Base-by-base conservation (phyloP, 1,139 yeast genomes). In the Blastobotrys petasosporus region DNA sequence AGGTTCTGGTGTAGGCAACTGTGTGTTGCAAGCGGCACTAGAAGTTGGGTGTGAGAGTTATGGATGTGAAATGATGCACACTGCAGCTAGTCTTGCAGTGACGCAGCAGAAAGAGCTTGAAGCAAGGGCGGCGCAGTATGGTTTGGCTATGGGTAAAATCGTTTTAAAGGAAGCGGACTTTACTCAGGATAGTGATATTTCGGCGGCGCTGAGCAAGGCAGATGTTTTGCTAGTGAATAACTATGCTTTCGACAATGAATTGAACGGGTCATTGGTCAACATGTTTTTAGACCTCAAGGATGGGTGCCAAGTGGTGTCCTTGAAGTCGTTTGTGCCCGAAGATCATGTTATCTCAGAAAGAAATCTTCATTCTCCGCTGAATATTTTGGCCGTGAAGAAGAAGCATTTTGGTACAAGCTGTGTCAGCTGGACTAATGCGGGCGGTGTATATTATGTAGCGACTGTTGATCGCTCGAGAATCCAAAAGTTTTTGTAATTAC, bases 1-100 rank as follows among this genome's bases (percentile, higher is more conserved):
- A 33, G 97, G 97, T 0, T 86, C 95, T 0, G 97, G 97, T 4
- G 97, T 90, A 3, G 97, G 96, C 0, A 88, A 88, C 60, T 86
- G 96, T 46, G 83, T 85, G 0, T 74, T 88, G 43, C 97, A 88
- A 63, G 95, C 96, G 0, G 88, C 96, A 0, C 66, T 88, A 28
- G 95, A 88, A 58, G 80, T 79, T 62, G 95, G 96, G 1, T 85
- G 90, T 49, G 70, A 71, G 43, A 81, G 94, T 63, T 87, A 86
- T 58, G 97, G 97, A 0, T 85, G 94, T 64, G 97, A 90, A 61
- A 74, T 90, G 39, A 88, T 87, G 95, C 75, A 75, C 29, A 82
- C 82, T 55, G 95, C 97, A 0, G 82, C 92, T 3, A 68, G 71
- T 8, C 68, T 88, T 41, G 85, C 94, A 0, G 71, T 69, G 37